Evolutionary conservation across 2,329 filamentous ascomycete genomes (phyloP).

Genomic region (Aspergillus sp.): DNA sequence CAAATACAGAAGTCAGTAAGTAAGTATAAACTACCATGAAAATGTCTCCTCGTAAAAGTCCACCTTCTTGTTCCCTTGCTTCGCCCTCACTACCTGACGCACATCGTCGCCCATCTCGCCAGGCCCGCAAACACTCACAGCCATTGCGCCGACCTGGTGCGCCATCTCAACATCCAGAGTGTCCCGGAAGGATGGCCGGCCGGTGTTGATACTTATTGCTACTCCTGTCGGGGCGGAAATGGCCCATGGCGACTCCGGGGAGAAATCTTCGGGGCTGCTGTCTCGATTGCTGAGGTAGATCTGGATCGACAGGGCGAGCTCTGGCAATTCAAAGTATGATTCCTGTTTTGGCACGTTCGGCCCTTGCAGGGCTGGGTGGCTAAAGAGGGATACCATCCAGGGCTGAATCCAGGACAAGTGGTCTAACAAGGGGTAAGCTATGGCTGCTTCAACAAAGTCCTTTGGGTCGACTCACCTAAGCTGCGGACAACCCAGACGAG

Average conservation of each 20-base stretch:
- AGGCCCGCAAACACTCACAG: conserved; percentile 42
- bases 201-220: conserved; percentile 26
- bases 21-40: conserved; percentile 31
- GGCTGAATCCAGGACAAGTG: conserved; percentile 38
- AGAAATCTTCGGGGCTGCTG: conserved; percentile 28
- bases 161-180: conserved; percentile 30
- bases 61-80: conserved; percentile 32
- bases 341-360: conserved; percentile 24
- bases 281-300: conserved; percentile 31
- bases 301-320: conserved; percentile 30
- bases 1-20: not conserved
- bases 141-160: conserved; percentile 36
- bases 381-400: conserved; percentile 36
- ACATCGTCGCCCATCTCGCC: conserved; percentile 41
- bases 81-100: conserved; percentile 32
- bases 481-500: conserved; percentile 38
- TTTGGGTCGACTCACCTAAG: conserved; percentile 24
- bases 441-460: not conserved
- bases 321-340: conserved; percentile 28
- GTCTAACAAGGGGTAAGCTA: conserved; percentile 20
- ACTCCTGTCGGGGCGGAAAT: conserved; percentile 27
- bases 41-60: conserved; percentile 42
- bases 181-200: conserved; percentile 30
- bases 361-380: conserved; percentile 28
- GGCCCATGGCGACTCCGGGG: conserved; percentile 30